Base-by-base conservation (phyloP, 1,139 yeast species). In the Yamadazyma triangularis region DNA sequence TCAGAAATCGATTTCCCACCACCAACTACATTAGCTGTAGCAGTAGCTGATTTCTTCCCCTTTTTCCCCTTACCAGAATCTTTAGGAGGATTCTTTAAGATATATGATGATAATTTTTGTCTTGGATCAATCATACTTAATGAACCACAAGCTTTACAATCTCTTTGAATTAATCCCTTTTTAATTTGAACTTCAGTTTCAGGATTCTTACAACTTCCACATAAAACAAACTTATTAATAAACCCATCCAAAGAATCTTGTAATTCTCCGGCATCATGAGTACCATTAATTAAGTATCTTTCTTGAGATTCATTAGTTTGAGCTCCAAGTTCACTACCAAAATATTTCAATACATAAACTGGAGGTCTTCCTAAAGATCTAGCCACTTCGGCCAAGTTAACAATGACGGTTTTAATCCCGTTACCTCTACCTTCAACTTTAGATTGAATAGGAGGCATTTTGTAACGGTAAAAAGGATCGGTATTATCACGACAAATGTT, bases 371-470 rank as follows among this genome's bases (percentile, higher is more conserved):
- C 85, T 46, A 91, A 72, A 15, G 98, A 95, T 55, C 96, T 79
- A 25, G 97, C 94, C 40, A 91, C 96, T 56, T 91, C 98, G 24
- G 85, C 68, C 37, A 88, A 79, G 62, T 91, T 93, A 45, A 87
- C 77, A 37, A 93, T 81, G 35, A 93, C 95, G 19, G 99, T 91
- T 60, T 88, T 89, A 66, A 91, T 91, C 76, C 99, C 99, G 65
- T 91, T 91, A 68, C 99, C 99, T 60, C 96, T 78, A 60, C 98
- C 98, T 68, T 91, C 98, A 47, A 88, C 88, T 75, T 93, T 91
- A 45, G 96, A 87, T 67, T 86, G 93, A 62, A 91, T 80, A 29
- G 93, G 82, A 56, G 98, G 98, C 98, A 91, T 91, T 72, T 91
- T 91, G 66, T 91, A 91, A 69, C 98, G 95, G 77, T 93, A 91